phyloP scores from a whole-genome alignment of 108 stramenopile genomes.

The Pinguiococcus pyrenoidosus region DNA sequence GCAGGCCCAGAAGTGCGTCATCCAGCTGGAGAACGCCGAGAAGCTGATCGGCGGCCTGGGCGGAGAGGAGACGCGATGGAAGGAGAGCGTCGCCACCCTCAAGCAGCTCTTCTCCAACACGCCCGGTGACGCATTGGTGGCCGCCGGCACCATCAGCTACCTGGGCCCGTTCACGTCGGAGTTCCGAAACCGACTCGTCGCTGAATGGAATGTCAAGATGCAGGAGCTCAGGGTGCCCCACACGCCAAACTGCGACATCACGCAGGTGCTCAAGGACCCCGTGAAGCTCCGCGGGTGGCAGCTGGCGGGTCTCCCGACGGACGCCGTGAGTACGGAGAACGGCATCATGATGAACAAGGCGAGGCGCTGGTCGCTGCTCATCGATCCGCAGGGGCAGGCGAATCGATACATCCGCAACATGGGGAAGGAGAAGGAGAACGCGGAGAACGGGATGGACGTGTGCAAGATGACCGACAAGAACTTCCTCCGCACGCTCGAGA shows the following conservation, averaged over 20 bases:
- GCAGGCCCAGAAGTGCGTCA: slow-evolving; percentile 32
- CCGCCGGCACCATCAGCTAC: slow-evolving; percentile 44
- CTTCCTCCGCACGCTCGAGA: slow-evolving; percentile 43
- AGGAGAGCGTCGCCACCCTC: slow-evolving; percentile 30
- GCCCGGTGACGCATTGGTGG: slow-evolving; percentile 39
- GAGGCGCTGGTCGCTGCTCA: slow-evolving; percentile 49
- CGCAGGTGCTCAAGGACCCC: slow-evolving; percentile 30
- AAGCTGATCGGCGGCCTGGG: slow-evolving; percentile 58
- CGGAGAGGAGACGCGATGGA: slow-evolving; percentile 48
- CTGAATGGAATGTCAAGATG: slow-evolving; percentile 27
- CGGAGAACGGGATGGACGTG: slow-evolving; percentile 47
- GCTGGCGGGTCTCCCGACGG: slow-evolving; percentile 37
- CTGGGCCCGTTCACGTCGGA: slow-evolving; percentile 49
- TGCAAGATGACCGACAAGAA: slow-evolving; percentile 46
- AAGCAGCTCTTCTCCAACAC: slow-evolving; percentile 29
- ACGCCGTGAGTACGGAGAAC: slow-evolving; percentile 43
- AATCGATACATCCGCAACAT: slow-evolving; percentile 45
- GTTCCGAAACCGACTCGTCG: slow-evolving; percentile 30
- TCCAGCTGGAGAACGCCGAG: slow-evolving; percentile 42
- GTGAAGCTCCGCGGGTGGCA: slow-evolving; percentile 40
- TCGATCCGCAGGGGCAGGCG: slow-evolving; percentile 54
- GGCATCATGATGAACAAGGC: slow-evolving; percentile 51
- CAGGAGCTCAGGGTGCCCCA: slow-evolving; percentile 24
- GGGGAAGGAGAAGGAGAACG: slow-evolving; percentile 39
- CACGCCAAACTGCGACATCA: slow-evolving; percentile 32